A percentile compares a stretch with the other conserved stretches of the same genome.
Conservation (phyloP, 129 eudicot genomes). For the Kitagawia praeruptora region DNA sequence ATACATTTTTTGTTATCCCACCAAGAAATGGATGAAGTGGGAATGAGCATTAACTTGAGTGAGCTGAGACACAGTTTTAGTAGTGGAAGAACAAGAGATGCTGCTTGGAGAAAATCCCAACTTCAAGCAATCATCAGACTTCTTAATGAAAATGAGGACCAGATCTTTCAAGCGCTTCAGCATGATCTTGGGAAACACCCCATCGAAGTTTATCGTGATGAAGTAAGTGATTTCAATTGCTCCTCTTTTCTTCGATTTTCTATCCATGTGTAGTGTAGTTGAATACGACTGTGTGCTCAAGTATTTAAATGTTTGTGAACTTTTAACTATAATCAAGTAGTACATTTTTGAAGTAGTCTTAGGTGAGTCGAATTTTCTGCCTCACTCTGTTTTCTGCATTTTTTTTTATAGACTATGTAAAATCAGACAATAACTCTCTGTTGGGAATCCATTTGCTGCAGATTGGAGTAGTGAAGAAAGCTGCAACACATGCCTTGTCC, state of each 20-base stretch:
- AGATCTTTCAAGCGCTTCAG: slow-evolving; percentile 41
- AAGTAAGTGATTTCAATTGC: slow-evolving; percentile 30
- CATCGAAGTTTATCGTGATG: slow-evolving; percentile 80
- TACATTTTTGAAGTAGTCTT: too few relatives aligned
- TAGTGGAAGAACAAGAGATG: slow-evolving; percentile 47
- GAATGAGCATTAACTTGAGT: not conserved
- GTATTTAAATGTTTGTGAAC: not conserved
- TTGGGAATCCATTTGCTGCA: slow-evolving; percentile 14
- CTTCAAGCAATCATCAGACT: slow-evolving; percentile 48
- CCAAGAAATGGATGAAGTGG: not conserved
- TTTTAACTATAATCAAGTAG: not conserved
- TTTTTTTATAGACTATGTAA: not conserved
- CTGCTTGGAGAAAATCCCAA: slow-evolving; percentile 69
- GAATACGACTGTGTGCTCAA: not conserved
- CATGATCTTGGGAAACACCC: slow-evolving; percentile 78
- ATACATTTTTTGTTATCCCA: not conserved
- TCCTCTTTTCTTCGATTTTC: not conserved
- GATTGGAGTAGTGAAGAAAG: slow-evolving; percentile 77
- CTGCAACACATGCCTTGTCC: slow-evolving; percentile 44
- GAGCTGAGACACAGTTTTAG: slow-evolving; percentile 50
- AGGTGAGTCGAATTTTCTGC: too few relatives aligned
- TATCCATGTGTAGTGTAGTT: not conserved
- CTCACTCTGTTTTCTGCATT: not conserved
- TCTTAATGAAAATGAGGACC: slow-evolving; percentile 47
- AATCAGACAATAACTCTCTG: not conserved